Evolutionary conservation across 352 stramenopile species (phyloP), one percentile per base, ranked within the genome.

Genomic region (Globisporangium cylindrosporum): DNA sequence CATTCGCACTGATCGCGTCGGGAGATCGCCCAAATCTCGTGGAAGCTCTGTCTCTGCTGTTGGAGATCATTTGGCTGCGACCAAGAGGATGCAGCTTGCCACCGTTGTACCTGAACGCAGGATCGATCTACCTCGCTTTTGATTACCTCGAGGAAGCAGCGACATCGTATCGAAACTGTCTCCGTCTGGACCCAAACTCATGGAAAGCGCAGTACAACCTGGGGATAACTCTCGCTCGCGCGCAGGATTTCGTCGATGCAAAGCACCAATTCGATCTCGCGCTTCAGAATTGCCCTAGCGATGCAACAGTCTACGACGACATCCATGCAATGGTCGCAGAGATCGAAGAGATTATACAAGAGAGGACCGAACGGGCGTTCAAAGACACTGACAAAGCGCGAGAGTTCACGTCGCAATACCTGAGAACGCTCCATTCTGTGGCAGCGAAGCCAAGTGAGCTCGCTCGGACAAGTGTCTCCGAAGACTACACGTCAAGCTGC

Each of bases 171-270:
- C 80, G 76, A 1, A 79, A 88, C 20, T 75, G 72, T 62, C 68
- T 91, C 15, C 74, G 72, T 0, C 53, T 87, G 1, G 70, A 88
- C 1, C 64, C 68, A 4, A 65, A 27, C 0, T 68, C 64, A 1
- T 89, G 82, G 82, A 84, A 81, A 63, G 77, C 80, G 12, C 69
- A 60, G 3, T 84, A 81, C 64, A 89, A 91, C 29, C 62, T 87
- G 5, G 82, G 80, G 3, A 61, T 91, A 38, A 46, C 79, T 5
- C 62, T 80, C 8, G 73, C 82, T 24, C 80, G 82, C 0, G 69
- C 79, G 29, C 56, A 77, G 1, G 79, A 88, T 48, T 89, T 87
- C 64, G 72, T 76, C 27, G 74, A 81, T 25, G 72, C 82, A 15
- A 86, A 68, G n/a, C 72, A 60, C 1, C 77, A 91, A 41, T 59